Conservation (phyloP, 768 basidiomycete genomes). For the Naganishia antarctica region DNA sequence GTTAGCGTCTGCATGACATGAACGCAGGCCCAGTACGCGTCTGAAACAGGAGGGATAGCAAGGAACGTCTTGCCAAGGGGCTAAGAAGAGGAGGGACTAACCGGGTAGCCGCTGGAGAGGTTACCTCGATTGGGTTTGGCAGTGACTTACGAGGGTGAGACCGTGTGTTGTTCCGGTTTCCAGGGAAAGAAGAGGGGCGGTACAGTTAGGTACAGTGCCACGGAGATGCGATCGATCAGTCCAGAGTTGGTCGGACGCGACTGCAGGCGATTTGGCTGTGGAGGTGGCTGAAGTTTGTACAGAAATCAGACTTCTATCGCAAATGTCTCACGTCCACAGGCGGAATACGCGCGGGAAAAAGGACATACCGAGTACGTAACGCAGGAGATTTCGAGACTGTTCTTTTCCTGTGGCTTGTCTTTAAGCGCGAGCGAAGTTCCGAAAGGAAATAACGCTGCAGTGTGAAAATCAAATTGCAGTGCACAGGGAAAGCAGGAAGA, state of each 20-base stretch:
- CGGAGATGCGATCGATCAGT: not conserved
- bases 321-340: conserved; percentile 9
- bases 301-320: conserved; percentile 9
- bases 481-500: not conserved
- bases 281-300: too few relatives aligned
- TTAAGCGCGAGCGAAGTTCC: too few relatives aligned
- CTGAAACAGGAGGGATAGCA: not conserved
- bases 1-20: too few relatives aligned
- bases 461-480: not conserved
- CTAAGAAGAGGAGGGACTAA: too few relatives aligned
- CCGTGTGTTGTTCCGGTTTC: not conserved
- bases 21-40: not conserved
- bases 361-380: conserved; percentile 8
- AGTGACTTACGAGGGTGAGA: too few relatives aligned
- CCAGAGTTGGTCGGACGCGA: conserved; percentile 4
- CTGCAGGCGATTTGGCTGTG: conserved; percentile 3
- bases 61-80: not conserved
- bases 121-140: too few relatives aligned
- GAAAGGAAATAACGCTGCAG: not conserved
- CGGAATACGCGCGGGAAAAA: not conserved
- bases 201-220: not conserved
- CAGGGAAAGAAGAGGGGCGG: not conserved
- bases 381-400: not conserved
- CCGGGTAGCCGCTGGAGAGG: too few relatives aligned
- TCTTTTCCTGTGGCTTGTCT: not conserved